Evolutionary conservation across 1,284 basidiomycete genomes (phyloP).

Genomic region (Leccinum insolens): DNA sequence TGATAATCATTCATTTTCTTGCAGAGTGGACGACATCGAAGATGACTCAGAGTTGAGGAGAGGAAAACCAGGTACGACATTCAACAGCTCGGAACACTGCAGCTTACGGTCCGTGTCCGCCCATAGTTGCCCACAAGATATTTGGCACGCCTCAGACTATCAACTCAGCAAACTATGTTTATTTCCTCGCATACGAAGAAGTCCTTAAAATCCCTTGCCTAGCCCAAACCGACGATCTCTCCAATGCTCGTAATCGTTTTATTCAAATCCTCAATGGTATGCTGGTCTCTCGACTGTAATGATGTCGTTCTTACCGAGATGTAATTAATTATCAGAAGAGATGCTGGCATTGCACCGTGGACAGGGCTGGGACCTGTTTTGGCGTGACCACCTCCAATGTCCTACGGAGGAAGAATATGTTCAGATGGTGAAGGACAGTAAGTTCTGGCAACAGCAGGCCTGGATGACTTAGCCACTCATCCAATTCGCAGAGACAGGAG

Average conservation of each 20-base stretch:
- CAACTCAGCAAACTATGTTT: not conserved
- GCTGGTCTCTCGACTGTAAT: not conserved
- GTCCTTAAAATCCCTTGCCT: not conserved
- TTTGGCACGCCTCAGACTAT: constrained; percentile 78
- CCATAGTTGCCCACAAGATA: constrained; percentile 76
- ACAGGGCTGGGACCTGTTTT: not conserved
- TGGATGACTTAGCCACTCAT: not conserved
- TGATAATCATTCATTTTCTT: constrained; percentile 4
- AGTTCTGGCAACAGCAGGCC: not conserved
- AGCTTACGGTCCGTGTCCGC: not conserved
- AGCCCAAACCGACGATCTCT: not conserved
- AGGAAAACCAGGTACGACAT: constrained; percentile 63
- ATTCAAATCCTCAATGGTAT: not conserved
- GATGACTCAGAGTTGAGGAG: constrained; percentile 77
- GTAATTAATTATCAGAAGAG: not conserved
- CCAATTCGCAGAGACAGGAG: not conserved
- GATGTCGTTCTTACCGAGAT: not conserved
- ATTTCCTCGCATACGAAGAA: not conserved
- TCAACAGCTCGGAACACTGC: not conserved
- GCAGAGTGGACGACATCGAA: constrained; percentile 50
- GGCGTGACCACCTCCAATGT: not conserved
- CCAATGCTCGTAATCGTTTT: not conserved
- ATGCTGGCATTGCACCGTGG: not conserved
- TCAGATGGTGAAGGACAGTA: not conserved
- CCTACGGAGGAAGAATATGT: not conserved